phyloP scores from a whole-genome alignment of 331 rosid genomes.

The Prunus yedoensis region DNA sequence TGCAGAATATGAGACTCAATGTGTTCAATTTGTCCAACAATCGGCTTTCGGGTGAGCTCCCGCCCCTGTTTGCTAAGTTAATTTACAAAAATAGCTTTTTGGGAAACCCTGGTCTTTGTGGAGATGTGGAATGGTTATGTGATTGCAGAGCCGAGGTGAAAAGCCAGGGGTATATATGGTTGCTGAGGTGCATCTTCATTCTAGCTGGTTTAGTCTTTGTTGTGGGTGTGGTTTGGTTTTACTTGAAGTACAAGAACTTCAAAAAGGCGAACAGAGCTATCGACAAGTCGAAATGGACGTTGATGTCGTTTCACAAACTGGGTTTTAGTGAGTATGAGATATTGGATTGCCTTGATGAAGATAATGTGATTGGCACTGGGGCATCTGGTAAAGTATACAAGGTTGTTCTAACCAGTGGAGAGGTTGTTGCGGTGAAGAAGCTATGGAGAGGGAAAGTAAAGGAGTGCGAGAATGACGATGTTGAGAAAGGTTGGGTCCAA shows the following conservation, averaged over 20 bases:
- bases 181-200: slow-evolving; percentile 56
- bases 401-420: slow-evolving; percentile 66
- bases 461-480: slow-evolving; percentile 45
- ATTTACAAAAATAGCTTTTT: slow-evolving; percentile 67
- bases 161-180: slow-evolving; percentile 49
- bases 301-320: slow-evolving; percentile 94
- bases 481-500: slow-evolving; percentile 51
- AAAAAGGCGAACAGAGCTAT: slow-evolving; percentile 43
- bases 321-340: slow-evolving; percentile 83
- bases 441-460: slow-evolving; percentile 50
- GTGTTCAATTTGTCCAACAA: slow-evolving; percentile 72
- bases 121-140: slow-evolving; percentile 55
- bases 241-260: slow-evolving; percentile 58
- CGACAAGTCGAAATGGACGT: slow-evolving; percentile 76
- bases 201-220: slow-evolving; percentile 55
- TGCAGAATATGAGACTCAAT: slow-evolving; percentile 78
- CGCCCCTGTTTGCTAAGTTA: slow-evolving; percentile 57
- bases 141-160: slow-evolving; percentile 31
- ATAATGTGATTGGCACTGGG: slow-evolving; percentile 81
- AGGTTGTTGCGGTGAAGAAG: slow-evolving; percentile 80
- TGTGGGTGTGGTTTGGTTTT: slow-evolving; percentile 69
- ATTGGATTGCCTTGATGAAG: slow-evolving; percentile 81
- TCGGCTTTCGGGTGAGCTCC: slow-evolving; percentile 63
- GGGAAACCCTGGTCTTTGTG: slow-evolving; percentile 81
- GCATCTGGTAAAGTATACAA: slow-evolving; percentile 90